Evolutionary conservation across 768 basidiomycete genomes (phyloP).

Genomic region (Phylloporus arenicola): DNA sequence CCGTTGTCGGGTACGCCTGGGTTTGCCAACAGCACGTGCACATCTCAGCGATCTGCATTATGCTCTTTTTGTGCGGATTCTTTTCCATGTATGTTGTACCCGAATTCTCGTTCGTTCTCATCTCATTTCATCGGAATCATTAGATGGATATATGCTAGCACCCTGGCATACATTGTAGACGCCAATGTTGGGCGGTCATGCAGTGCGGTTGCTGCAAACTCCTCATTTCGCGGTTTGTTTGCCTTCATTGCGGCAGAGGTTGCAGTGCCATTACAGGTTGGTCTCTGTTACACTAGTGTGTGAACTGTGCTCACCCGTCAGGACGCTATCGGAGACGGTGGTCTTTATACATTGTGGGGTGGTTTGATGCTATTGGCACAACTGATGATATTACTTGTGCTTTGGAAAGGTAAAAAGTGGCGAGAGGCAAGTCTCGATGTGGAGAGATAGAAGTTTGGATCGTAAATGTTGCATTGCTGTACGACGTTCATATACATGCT

Average conservation of each 20-base stretch:
- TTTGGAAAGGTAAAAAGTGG: conserved; percentile 59
- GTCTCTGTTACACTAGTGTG: not conserved
- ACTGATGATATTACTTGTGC: conserved; percentile 53
- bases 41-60: conserved; percentile 63
- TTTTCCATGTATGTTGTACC: conserved; percentile 54
- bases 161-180: conserved; percentile 84
- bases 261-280: conserved; percentile 63
- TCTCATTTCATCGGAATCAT: not conserved
- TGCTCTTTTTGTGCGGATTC: conserved; percentile 73
- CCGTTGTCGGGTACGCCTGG: conserved; percentile 74
- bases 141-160: conserved; percentile 61
- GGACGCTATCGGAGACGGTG: conserved; percentile 74
- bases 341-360: conserved; percentile 68
- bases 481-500: conserved; percentile 7
- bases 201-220: conserved; percentile 71
- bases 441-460: conserved; percentile 27
- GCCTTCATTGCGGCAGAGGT: conserved; percentile 71
- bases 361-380: conserved; percentile 52
- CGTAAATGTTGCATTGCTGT: not conserved
- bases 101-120: not conserved
- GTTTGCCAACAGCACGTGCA: conserved; percentile 58
- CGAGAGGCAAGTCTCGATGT: conserved; percentile 44
- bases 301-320: conserved; percentile 19
- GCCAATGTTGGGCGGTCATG: conserved; percentile 79
- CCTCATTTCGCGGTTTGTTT: conserved; percentile 61